Evolutionary conservation across 75 land plant species (phyloP), one percentile per base, ranked within the genome.

Genomic region (Azolla pinnata): DNA sequence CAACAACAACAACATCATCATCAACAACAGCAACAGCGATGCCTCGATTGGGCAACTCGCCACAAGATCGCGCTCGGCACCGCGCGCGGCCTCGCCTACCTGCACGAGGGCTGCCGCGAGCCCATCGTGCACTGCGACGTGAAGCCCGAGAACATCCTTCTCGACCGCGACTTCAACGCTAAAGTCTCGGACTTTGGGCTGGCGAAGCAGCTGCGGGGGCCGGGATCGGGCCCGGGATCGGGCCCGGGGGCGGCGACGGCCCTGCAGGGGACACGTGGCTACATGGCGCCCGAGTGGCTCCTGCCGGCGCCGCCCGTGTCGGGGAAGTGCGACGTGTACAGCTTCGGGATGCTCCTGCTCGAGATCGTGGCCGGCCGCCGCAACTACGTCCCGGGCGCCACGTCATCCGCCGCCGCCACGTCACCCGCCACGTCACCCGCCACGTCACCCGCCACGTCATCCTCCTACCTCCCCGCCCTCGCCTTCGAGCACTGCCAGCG

Each of bases 181-280:
- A 81, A 79, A 55, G 73, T 87, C 14, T 83, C 88, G 0, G 92
- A 87, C 71, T 87, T 87, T 51, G 92, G 92, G 18, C 81, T 87
- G 25, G 88, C 92, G 26, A 81, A 87, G 73, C 75, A 73, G 77
- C 32, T 56, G 61, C n/a, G n/a, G n/a, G n/a, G n/a, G n/a, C n/a
- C n/a, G n/a, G n/a, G n/a, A n/a, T n/a, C n/a, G 80, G 77, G 20
- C 57, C 72, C 58, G 83, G 77, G 66, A 67, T 72, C 47, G 69
- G 76, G 2, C 80, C 66, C 34, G 75, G 76, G 25, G 57, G 70
- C 35, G n/a, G n/a, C n/a, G n/a, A 83, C 86, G 0, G 76, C 73
- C 71, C 60, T 83, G 9, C 69, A 83, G 56, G 87, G 87, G 38
- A 81, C 83, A 5, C 70, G 87, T 60, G 87, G 87, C 29, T 83